phyloP scores from a whole-genome alignment of 2,329 filamentous ascomycete genomes.

The Esteya vermicola region DNA sequence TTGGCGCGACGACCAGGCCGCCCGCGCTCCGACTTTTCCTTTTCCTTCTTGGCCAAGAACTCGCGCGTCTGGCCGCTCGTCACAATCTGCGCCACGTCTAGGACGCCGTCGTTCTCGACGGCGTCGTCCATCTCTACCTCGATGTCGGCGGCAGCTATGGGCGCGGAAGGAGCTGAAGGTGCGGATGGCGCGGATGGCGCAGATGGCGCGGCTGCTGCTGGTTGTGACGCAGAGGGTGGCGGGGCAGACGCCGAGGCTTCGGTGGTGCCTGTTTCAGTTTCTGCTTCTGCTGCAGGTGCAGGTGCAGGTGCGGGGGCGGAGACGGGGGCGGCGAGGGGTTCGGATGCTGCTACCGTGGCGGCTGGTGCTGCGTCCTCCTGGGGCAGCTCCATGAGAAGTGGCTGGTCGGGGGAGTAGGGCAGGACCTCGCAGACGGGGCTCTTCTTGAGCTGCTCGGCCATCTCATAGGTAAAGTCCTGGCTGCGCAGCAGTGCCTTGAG shows the following conservation, averaged over 20 bases:
- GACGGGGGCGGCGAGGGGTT: no score
- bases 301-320: no score
- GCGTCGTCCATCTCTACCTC: slow-evolving; percentile 23
- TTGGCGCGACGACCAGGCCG: slow-evolving; percentile 47
- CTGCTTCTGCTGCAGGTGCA: slow-evolving; percentile 7
- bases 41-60: slow-evolving; percentile 71
- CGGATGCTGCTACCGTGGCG: slow-evolving; percentile 16
- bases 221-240: slow-evolving; percentile 10
- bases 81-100: slow-evolving; percentile 76
- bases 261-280: slow-evolving; percentile 7
- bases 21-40: slow-evolving; percentile 56
- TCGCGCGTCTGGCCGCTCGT: slow-evolving; percentile 69
- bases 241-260: slow-evolving; percentile 15
- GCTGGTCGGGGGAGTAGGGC: slow-evolving; percentile 33
- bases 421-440: slow-evolving; percentile 54
- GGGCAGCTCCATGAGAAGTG: slow-evolving; percentile 33
- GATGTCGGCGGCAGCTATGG: slow-evolving; percentile 17
- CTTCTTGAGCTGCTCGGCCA: slow-evolving; percentile 58
- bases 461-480: slow-evolving; percentile 47
- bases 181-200: slow-evolving; percentile 4
- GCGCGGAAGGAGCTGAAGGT: slow-evolving; percentile 8
- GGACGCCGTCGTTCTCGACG: slow-evolving; percentile 49
- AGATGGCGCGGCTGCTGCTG: slow-evolving; percentile 14
- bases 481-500: slow-evolving; percentile 51
- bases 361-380: slow-evolving; percentile 18